Base-by-base conservation (phyloP, 805 yeast species). In the Ogataea sp. region DNA sequence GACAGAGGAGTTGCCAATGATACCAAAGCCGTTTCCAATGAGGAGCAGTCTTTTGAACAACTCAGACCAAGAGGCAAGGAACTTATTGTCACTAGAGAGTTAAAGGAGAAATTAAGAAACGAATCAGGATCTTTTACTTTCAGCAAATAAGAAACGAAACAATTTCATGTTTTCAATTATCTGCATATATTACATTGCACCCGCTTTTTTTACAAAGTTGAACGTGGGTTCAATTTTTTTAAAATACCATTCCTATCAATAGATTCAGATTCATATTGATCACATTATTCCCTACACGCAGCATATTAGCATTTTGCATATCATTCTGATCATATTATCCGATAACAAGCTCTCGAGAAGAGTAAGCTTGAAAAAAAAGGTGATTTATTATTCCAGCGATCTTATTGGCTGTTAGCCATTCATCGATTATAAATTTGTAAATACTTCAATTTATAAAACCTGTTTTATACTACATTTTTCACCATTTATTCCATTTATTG, bases 1-100 rank as follows among this genome's bases (percentile, higher is more conserved):
- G 76, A 76, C 32, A 48, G 55, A 36, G 62, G 59, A 33, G 51
- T 73, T 43, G 62, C 56, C 21, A 60, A 60, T 40, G 61, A 58
- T 11, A 51, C 62, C 20, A 48, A 45, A 23, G 36, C 17, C 16
- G 18, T 7, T n/a, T 20, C 34, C 26, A 4, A 3, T 9, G 29
- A 33, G 15, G n/a, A 24, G 4, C 15, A 11, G 6, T 23, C 5
- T 7, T 9, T 15, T 10, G n/a, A n/a, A n/a, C 20, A 23, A 20
- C n/a, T 23, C 3, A 23, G 21, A 33, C 29, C 14, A 32, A 20
- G 20, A n/a, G 34, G 34, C n/a, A 30, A 30, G 18, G 33, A 30
- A 16, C 14, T 30, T 6, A 11, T 18, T 10, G 14, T 30, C 11
- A n/a, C 21, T 16, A 30, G 18, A 16, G 33, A 30, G 18, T 16